Conservation (phyloP, 2,329 filamentous ascomycete species). For the Fusarium penzigii region DNA sequence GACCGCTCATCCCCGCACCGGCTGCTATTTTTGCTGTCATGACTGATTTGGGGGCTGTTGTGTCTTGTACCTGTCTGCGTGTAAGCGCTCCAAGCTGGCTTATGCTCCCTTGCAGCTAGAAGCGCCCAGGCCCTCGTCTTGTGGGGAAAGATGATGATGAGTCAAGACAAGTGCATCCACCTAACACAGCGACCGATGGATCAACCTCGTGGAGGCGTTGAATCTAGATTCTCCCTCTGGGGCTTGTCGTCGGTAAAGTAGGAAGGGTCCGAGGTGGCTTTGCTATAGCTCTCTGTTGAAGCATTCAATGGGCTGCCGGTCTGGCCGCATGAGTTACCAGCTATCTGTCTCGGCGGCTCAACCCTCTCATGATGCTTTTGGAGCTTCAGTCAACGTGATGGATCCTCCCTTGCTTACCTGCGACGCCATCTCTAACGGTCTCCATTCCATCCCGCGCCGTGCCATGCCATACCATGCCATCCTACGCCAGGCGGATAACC, state of each 20-base stretch:
- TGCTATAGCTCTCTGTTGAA: conserved; percentile 9
- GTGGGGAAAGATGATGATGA: conserved; percentile 23
- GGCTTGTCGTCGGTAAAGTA: conserved; percentile 8
- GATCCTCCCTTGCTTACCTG: background rate
- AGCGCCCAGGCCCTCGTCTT: conserved; percentile 16
- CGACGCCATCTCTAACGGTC: background rate
- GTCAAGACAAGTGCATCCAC: conserved; percentile 22
- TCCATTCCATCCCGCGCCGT: background rate
- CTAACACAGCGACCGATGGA: conserved; percentile 8
- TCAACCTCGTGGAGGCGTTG: conserved; percentile 15
- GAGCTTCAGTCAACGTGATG: conserved; percentile 15
- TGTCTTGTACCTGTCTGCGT: conserved; percentile 18
- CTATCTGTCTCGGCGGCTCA: conserved; percentile 21
- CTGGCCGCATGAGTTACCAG: conserved; percentile 17
- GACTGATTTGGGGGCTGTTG: conserved; percentile 14
- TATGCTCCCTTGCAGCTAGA: conserved; percentile 23
- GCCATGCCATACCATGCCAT: background rate
- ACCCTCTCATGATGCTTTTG: conserved; percentile 4
- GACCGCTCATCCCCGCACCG: conserved; percentile 10
- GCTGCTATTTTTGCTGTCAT: conserved; percentile 26
- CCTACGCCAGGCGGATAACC: background rate
- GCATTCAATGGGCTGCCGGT: conserved; percentile 5
- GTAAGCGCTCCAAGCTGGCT: conserved; percentile 24
- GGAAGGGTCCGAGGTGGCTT: conserved; percentile 10
- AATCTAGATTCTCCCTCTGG: conserved; percentile 17